These are phyloP conservation scores for Monosporascus ibericus DNA, from an alignment of 2,329 filamentous ascomycete species.

Conservation along the genomic window DNA sequence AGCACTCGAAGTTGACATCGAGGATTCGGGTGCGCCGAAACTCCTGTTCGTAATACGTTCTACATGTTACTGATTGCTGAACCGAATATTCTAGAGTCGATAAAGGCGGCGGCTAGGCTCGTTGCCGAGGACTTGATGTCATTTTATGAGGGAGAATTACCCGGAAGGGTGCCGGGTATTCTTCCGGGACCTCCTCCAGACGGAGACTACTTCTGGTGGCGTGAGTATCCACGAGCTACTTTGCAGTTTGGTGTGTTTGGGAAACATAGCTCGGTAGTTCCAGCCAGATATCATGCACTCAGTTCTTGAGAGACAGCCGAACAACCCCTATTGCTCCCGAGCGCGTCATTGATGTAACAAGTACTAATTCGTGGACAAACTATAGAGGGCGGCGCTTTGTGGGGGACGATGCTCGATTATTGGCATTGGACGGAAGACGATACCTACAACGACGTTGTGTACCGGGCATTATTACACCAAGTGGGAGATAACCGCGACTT, in stretches of 20 bases:
- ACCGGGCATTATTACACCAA: conserved; percentile 37
- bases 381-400: conserved; percentile 40
- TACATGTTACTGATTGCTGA: background rate
- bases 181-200: conserved; percentile 21
- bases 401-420: conserved; percentile 48
- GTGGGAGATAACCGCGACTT: conserved; percentile 38
- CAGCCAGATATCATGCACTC: conserved; percentile 25
- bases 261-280: background rate
- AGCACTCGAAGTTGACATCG: conserved; percentile 21
- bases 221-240: too few species aligned
- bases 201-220: conserved; percentile 23
- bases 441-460: conserved; percentile 42
- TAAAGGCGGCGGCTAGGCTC: conserved; percentile 17
- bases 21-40: conserved; percentile 15
- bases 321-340: too few species aligned
- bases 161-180: conserved; percentile 37
- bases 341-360: too few species aligned
- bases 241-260: too few species aligned
- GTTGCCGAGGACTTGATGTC: conserved; percentile 21
- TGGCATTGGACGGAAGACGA: conserved; percentile 49
- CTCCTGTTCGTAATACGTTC: background rate
- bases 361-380: too few species aligned
- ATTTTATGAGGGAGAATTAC: conserved; percentile 20
- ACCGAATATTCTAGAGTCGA: conserved; percentile 15
- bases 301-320: too few species aligned